Evolutionary conservation across 805 yeast species (phyloP).

Genomic region (Ogataea zsoltii): DNA sequence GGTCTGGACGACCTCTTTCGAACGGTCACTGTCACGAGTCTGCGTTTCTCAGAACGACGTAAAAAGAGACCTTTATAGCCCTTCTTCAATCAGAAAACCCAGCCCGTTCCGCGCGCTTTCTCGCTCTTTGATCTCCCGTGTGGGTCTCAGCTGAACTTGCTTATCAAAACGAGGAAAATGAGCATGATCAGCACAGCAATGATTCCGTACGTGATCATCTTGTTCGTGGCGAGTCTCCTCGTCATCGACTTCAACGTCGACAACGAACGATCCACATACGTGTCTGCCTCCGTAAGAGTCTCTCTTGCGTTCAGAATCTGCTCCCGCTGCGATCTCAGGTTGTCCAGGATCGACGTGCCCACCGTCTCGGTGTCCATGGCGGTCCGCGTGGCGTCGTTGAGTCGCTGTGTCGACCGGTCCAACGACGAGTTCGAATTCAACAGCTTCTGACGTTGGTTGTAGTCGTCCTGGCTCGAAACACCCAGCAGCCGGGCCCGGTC

Average conservation of each 20-base stretch:
- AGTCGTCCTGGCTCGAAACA: slow-evolving; percentile 41
- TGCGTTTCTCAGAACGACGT: too few relatives aligned
- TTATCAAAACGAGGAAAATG: slow-evolving; percentile 78
- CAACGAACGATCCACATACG: slow-evolving; percentile 86
- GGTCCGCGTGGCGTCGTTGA: slow-evolving; percentile 83
- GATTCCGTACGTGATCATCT: slow-evolving; percentile 85
- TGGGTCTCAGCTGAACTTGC: slow-evolving; percentile 71
- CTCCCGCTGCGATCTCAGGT: slow-evolving; percentile 89
- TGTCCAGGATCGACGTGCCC: slow-evolving; percentile 87
- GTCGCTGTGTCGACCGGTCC: slow-evolving; percentile 78
- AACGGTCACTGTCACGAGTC: too few relatives aligned
- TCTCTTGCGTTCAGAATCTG: slow-evolving; percentile 85
- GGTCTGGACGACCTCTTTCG: too few relatives aligned
- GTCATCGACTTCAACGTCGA: slow-evolving; percentile 90
- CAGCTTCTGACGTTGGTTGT: slow-evolving; percentile 77
- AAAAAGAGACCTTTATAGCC: too few relatives aligned
- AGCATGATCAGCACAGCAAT: slow-evolving; percentile 82
- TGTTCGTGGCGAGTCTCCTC: slow-evolving; percentile 87
- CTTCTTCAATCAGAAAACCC: too few relatives aligned
- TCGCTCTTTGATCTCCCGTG: too few relatives aligned
- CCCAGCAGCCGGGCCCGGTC: slow-evolving; percentile 79
- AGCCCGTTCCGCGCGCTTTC: too few relatives aligned
- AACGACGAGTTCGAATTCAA: slow-evolving; percentile 76
- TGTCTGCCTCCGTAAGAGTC: slow-evolving; percentile 86
- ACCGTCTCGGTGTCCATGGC: slow-evolving; percentile 91